A percentile compares a stretch with the other conserved stretches of the same genome.
These are phyloP conservation scores for Saccharomycopsis malanga DNA, from an alignment of 805 yeast species.

Conservation along the genomic window DNA sequence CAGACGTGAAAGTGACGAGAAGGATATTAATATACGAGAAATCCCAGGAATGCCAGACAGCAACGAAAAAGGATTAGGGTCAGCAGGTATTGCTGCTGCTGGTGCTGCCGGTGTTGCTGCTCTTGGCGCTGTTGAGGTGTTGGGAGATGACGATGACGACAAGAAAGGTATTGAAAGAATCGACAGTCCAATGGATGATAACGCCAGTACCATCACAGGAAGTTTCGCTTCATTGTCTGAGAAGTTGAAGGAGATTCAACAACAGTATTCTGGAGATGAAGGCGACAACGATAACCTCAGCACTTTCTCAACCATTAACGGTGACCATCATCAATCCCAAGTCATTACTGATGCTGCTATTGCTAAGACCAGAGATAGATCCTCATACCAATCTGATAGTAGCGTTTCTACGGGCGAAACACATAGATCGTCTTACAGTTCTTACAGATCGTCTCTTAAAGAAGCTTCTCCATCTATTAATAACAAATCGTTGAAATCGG, in stretches of 20 bases:
- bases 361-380: not conserved
- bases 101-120: slow-evolving; percentile 18
- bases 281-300: slow-evolving; percentile 1
- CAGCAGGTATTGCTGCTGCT: slow-evolving; percentile 2
- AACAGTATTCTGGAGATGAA: slow-evolving; percentile 17
- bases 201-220: slow-evolving; percentile 21
- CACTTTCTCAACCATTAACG: slow-evolving; percentile 12
- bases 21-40: slow-evolving; percentile 10
- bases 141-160: slow-evolving; percentile 1
- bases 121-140: slow-evolving; percentile 17
- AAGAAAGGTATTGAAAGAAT: slow-evolving; percentile 6
- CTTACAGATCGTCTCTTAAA: no score
- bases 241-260: slow-evolving; percentile 21
- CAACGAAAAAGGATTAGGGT: not conserved
- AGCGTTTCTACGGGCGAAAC: no score
- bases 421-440: no score
- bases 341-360: slow-evolving; percentile 3
- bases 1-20: slow-evolving; percentile 13
- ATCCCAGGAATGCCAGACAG: no score
- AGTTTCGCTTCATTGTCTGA: slow-evolving; percentile 21
- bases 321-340: not conserved
- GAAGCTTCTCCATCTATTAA: not conserved
- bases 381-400: not conserved
- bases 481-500: no score
- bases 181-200: slow-evolving; percentile 17